Conservation (phyloP, 345 rosid genomes). For the Theobroma cacao region DNA sequence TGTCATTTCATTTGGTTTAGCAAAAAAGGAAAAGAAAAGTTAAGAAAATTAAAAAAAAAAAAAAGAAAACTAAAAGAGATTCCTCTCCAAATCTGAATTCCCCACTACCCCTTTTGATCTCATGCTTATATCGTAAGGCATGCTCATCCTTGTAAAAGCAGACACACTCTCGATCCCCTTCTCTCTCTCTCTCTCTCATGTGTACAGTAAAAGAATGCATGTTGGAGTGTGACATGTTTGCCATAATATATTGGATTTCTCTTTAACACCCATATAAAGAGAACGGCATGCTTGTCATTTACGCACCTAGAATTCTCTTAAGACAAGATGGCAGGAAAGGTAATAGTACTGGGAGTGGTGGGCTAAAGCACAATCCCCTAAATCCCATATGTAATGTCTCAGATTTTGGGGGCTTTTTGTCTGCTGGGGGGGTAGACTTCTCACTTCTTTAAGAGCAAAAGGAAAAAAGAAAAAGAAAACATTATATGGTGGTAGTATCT, state of each 20-base stretch:
- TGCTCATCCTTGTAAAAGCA: constrained; percentile 2
- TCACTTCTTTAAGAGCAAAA: neutral
- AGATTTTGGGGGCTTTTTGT: constrained; percentile 5
- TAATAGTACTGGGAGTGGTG: neutral
- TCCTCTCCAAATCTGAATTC: constrained; percentile 15
- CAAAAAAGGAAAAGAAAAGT: neutral
- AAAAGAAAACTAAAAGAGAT: constrained; percentile 9
- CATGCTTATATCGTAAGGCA: neutral
- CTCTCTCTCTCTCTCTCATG: neutral
- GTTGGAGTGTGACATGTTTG: constrained; percentile 11
- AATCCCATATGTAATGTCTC: neutral
- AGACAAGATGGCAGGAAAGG: neutral
- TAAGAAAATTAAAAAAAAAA: neutral
- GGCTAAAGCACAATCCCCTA: constrained; percentile 3
- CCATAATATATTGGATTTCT: neutral
- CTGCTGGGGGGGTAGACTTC: neutral
- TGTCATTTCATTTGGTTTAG: constrained; percentile 10
- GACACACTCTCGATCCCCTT: neutral
- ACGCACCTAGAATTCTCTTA: neutral
- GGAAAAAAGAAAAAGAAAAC: neutral
- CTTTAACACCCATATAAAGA: neutral
- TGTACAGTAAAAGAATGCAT: neutral
- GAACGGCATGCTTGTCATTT: constrained; percentile 23
- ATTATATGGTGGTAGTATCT: neutral
- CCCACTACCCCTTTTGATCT: constrained; percentile 6